These are phyloP conservation scores for Rugonectria rugulosa DNA, from an alignment of 2,329 filamentous ascomycete species.

Conservation along the genomic window DNA sequence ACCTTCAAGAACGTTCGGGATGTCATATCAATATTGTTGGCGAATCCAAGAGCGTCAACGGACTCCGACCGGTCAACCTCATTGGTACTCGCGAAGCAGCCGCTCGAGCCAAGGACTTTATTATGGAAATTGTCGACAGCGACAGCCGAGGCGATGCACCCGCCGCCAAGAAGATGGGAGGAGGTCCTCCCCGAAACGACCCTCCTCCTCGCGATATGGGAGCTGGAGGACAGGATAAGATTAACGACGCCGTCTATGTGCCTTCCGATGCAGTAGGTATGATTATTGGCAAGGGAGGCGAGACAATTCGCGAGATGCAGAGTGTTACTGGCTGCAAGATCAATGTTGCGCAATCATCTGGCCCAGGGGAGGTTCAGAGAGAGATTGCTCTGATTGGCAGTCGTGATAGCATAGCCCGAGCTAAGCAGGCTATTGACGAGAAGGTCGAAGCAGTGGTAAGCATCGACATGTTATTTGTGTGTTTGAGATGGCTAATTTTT, in stretches of 20 bases:
- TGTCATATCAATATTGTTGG: slow-evolving; percentile 96
- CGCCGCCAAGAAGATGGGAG: slow-evolving; percentile 39
- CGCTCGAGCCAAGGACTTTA: slow-evolving; percentile 81
- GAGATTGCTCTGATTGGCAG: slow-evolving; percentile 87
- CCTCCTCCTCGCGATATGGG: slow-evolving; percentile 42
- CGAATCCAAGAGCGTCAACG: slow-evolving; percentile 92
- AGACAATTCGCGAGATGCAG: slow-evolving; percentile 95
- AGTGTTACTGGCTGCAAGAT: slow-evolving; percentile 89
- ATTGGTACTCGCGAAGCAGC: slow-evolving; percentile 81
- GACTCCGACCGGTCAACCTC: slow-evolving; percentile 86
- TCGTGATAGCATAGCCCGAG: slow-evolving; percentile 77
- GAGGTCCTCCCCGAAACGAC: slow-evolving; percentile 38
- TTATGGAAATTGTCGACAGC: slow-evolving; percentile 93
- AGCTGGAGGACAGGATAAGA: slow-evolving; percentile 66
- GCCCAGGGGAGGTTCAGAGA: slow-evolving; percentile 79
- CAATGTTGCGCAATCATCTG: slow-evolving; percentile 85
- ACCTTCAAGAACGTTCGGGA: slow-evolving; percentile 89
- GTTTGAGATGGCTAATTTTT: slow-evolving; percentile 40
- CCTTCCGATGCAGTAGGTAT: slow-evolving; percentile 93
- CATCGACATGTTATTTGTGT: slow-evolving; percentile 29
- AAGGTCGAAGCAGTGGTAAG: slow-evolving; percentile 90
- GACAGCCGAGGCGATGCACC: slow-evolving; percentile 71
- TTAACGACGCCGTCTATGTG: slow-evolving; percentile 83
- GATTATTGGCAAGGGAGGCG: slow-evolving; percentile 95
- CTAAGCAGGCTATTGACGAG: slow-evolving; percentile 86